Conservation (phyloP, 2,329 filamentous ascomycete genomes). For the Neobulgaria alba region DNA sequence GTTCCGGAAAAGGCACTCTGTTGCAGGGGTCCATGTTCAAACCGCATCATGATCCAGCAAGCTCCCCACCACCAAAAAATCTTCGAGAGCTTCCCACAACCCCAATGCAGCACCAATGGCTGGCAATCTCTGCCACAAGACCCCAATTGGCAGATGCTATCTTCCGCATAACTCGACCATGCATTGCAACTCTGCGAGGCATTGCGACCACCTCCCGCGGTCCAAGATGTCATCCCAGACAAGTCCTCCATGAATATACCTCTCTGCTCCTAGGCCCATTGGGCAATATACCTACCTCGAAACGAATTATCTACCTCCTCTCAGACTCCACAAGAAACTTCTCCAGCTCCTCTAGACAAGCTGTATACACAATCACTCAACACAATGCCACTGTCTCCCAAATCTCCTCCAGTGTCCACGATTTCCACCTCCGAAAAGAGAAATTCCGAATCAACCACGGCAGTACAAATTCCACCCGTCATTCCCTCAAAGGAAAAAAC, state of each 20-base stretch:
- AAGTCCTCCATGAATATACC: not conserved
- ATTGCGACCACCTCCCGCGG: conserved; percentile 2
- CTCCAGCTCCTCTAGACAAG: conserved; percentile 2
- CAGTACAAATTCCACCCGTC: conserved; percentile 44
- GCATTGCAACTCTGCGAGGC: conserved; percentile 1
- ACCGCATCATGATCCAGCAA: too few species aligned
- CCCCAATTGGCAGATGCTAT: conserved; percentile 3
- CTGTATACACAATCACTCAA: conserved; percentile 17
- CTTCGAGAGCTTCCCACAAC: not conserved
- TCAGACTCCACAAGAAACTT: not conserved
- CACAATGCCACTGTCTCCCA: conserved; percentile 35
- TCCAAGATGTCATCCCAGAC: not conserved
- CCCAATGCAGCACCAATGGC: conserved; percentile 15
- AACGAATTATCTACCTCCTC: not conserved
- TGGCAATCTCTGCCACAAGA: conserved; percentile 14
- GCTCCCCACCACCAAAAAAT: not conserved
- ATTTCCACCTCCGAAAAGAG: conserved; percentile 39
- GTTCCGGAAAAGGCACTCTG: not conserved
- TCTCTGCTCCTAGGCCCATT: not conserved
- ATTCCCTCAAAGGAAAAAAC: conserved; percentile 32
- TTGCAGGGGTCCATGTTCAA: not conserved
- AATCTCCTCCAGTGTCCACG: conserved; percentile 36
- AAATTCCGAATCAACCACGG: conserved; percentile 50
- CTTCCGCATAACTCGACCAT: not conserved
- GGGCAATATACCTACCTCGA: not conserved